These are phyloP conservation scores for Podochytrium sp. DNA, from an alignment of 192 early-diverging fungal genomes.

Conservation along the genomic window DNA sequence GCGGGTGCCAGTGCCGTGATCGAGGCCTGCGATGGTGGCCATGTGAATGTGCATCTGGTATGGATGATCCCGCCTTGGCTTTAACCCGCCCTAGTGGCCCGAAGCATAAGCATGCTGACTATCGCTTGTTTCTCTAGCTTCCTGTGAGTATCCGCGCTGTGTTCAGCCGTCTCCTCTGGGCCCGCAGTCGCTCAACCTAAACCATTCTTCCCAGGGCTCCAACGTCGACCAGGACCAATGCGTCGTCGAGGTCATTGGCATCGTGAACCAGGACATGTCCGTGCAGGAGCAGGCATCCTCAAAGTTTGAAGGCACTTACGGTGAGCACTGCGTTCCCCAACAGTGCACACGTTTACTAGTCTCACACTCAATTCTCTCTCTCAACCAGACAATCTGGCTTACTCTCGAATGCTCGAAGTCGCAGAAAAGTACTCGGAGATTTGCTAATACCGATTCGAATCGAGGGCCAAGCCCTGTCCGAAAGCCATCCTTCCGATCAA, in stretches of 20 bases:
- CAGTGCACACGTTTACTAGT: background rate
- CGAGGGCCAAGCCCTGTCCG: no score
- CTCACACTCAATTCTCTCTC: background rate
- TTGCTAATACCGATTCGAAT: no score
- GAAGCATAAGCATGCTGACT: no score
- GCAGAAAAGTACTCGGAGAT: constrained; percentile 21
- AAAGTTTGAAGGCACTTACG: constrained; percentile 13
- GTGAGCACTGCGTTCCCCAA: background rate
- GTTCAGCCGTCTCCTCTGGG: background rate
- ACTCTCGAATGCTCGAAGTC: constrained; percentile 9
- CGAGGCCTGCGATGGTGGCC: constrained; percentile 19
- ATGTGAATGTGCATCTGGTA: constrained; percentile 1
- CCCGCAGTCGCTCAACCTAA: background rate
- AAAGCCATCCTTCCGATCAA: no score
- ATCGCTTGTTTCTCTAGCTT: no score
- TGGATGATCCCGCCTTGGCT: background rate
- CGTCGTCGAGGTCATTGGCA: constrained; percentile 18
- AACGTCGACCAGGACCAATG: background rate
- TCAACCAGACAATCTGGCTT: background rate
- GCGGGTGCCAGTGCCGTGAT: background rate
- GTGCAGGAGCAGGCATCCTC: constrained; percentile 1
- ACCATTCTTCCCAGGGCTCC: background rate
- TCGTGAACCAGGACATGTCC: background rate
- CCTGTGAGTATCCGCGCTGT: no score
- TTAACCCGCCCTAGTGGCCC: no score